Conservation (phyloP, 331 rosid genomes). For the Acacia pycnantha region DNA sequence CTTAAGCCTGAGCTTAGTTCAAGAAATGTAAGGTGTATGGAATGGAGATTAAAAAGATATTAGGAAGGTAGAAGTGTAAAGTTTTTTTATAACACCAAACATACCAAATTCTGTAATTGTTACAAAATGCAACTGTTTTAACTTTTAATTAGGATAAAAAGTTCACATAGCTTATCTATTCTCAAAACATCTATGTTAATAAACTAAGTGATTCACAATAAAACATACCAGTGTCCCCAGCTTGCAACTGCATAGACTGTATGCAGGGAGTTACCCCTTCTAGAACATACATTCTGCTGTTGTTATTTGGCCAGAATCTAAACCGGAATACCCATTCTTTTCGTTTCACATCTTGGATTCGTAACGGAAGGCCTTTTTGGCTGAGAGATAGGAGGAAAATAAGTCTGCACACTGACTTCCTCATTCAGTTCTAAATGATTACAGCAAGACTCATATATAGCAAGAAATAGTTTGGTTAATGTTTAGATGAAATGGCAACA, state of each 20-base stretch:
- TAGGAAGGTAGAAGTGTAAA: no score
- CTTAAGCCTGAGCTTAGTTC: no score
- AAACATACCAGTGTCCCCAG: constrained; percentile 94
- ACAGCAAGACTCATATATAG: not conserved
- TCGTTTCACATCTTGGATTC: constrained; percentile 96
- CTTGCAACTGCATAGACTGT: constrained; percentile 99
- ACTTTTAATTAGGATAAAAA: not conserved
- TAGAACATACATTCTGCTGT: constrained; percentile 99
- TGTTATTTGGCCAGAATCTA: constrained; percentile 99
- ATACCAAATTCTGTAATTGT: not conserved
- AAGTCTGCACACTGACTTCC: constrained; percentile 65
- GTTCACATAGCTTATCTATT: not conserved
- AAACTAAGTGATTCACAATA: constrained; percentile 16
- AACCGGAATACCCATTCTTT: constrained; percentile 99
- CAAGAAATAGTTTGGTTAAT: not conserved
- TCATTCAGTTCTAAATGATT: constrained; percentile 29
- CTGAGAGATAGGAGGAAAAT: constrained; percentile 98
- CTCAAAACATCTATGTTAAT: constrained; percentile 21
- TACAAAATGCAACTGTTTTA: not conserved
- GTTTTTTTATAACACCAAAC: no score
- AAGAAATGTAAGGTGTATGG: no score
- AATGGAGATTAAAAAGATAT: no score
- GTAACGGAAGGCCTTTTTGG: constrained; percentile 98
- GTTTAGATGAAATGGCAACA: constrained; percentile 24
- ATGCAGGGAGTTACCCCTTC: constrained; percentile 99